Base-by-base conservation (phyloP, 371 early-diverging fungal genomes). In the Mortierella polycephala region DNA sequence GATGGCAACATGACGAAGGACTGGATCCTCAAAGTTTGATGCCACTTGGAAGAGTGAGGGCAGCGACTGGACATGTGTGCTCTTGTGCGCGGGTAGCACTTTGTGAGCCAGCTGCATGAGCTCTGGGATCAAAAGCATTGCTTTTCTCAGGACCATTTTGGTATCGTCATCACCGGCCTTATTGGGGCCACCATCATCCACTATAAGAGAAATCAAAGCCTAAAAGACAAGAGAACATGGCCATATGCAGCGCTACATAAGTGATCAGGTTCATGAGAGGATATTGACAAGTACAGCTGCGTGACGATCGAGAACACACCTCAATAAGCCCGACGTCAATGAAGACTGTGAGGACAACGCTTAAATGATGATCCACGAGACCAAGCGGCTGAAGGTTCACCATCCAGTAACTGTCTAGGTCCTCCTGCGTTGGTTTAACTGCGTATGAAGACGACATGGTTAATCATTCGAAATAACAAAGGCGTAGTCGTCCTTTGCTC, bases 241-340 rank as follows among this genome's bases (percentile, higher is more conserved):
- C 23, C 18, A 18, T 44, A 42, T 23, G 39, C 0, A 1, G 47
- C 30, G 10, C 18, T 2, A 45, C 8, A 7, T 42, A 46, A 46
- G 37, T 46, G 11, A 21, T n/a, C 20, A n/a, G 14, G 20, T 30
- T 1, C 30, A 30, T 30, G 30, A 30, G 30, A 4, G 30, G 30
- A 30, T 30, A 4, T 30, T 30, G 30, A 30, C 30, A 30, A 30
- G 30, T 30, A 4, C 30, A 30, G 4, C 30, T 2, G 30, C 30
- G 13, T 50, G 11, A 62, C 30, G 11, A 20, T 16, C 4, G 45
- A 56, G 8, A 37, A 47, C 55, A 50, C 76, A 90, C 92, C 87
- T 94, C 93, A 8, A 96, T 73, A 42, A 96, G 81, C n/a, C 94
- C 93, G 18, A 89, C 86, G 44, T 95, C 93, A 42, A 95, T 87